These are phyloP conservation scores for Eustoma russellianum DNA, from an alignment of 257 asterid species.

Conservation along the genomic window DNA sequence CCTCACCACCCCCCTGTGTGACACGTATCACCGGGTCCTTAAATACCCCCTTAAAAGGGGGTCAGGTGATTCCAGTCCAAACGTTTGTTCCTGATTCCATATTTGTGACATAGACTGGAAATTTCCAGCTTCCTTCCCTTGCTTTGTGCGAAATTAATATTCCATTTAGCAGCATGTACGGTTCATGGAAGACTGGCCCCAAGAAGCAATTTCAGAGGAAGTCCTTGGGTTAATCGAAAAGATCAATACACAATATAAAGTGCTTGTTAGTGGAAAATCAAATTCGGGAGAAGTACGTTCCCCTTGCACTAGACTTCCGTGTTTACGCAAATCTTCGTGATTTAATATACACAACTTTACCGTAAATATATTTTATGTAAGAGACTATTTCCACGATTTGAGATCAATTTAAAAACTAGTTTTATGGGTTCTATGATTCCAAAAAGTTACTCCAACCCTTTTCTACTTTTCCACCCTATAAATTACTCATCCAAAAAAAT, in stretches of 20 bases:
- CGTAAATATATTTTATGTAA: too few species aligned
- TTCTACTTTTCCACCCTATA: slow-evolving; percentile 11
- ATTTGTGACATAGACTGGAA: background rate
- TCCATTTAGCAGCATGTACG: slow-evolving; percentile 4
- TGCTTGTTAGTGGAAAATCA: slow-evolving; percentile 5
- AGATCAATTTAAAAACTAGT: slow-evolving; percentile 3
- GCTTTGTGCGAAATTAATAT: slow-evolving; percentile 6
- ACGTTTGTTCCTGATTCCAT: too few species aligned
- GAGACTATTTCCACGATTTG: background rate
- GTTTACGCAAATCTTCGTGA: too few species aligned
- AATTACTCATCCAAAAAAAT: slow-evolving; percentile 7
- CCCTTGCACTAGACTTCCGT: too few species aligned
- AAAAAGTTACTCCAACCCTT: slow-evolving; percentile 5
- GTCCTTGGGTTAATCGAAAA: slow-evolving; percentile 6
- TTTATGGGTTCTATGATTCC: slow-evolving; percentile 1
- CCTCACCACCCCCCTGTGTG: too few species aligned
- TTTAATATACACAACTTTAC: too few species aligned
- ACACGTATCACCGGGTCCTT: too few species aligned
- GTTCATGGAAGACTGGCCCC: background rate
- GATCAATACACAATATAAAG: background rate
- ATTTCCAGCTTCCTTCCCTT: slow-evolving; percentile 13
- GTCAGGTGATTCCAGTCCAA: too few species aligned
- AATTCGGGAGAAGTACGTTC: background rate
- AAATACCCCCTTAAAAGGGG: too few species aligned
- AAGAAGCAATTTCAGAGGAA: background rate